Conservation (phyloP, 805 yeast species). For the Wickerhamiella brachini region DNA sequence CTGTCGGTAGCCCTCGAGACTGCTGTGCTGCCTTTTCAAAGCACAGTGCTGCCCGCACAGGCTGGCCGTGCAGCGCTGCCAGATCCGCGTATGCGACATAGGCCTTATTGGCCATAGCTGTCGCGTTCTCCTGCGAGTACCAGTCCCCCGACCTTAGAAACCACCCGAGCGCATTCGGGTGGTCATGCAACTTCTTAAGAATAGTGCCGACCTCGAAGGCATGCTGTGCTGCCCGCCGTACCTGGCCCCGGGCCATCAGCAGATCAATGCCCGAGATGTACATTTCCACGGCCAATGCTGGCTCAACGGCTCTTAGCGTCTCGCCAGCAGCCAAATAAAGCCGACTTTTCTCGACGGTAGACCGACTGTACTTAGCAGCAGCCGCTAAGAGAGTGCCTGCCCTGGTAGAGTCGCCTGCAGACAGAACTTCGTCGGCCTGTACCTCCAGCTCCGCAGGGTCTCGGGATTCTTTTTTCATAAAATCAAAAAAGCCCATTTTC, state of each 20-base stretch:
- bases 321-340: neutral
- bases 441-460: slow-evolving; percentile 7
- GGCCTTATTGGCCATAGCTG: slow-evolving; percentile 8
- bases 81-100: slow-evolving; percentile 9
- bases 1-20: slow-evolving; percentile 1
- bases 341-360: slow-evolving; percentile 1
- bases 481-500: neutral
- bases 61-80: slow-evolving; percentile 7
- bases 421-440: slow-evolving; percentile 7
- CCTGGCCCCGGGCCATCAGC: slow-evolving; percentile 7
- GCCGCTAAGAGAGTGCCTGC: slow-evolving; percentile 10
- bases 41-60: slow-evolving; percentile 7
- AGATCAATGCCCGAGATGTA: neutral
- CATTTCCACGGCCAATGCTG: neutral
- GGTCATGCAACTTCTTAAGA: slow-evolving; percentile 5
- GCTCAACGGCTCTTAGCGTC: neutral
- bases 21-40: slow-evolving; percentile 10
- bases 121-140: slow-evolving; percentile 7
- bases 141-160: slow-evolving; percentile 8
- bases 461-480: neutral
- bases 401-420: slow-evolving; percentile 6
- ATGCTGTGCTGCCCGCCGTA: slow-evolving; percentile 12
- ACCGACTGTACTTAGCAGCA: slow-evolving; percentile 5
- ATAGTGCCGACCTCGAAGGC: slow-evolving; percentile 10
- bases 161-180: slow-evolving; percentile 7